Base-by-base conservation (phyloP, 768 basidiomycete genomes). In the Inosperma sp. region DNA sequence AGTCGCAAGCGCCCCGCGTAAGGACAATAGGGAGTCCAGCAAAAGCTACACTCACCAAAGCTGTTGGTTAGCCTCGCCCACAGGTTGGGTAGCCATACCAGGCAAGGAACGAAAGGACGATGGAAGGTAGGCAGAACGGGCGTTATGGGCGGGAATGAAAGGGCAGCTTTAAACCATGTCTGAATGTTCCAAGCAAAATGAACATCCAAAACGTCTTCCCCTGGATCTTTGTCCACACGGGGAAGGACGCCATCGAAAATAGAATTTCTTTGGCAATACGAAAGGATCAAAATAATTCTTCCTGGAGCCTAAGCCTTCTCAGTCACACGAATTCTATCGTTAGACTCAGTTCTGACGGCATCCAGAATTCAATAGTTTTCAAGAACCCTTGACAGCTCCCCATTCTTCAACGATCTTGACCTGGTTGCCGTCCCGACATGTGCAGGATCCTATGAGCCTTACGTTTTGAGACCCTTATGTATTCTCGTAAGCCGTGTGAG, bases 51-150 rank as follows among this genome's bases (percentile, higher is more conserved):
- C 80, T 64, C 53, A 84, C 84, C 85, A 87, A 56, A 80, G 72
- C 64, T 81, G 81, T 64, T 82, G 79, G 66, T 72, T 81, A 52
- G 73, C 72, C 72, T 82, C 82, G 54, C 68, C 77, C 72, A 74
- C 65, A 61, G 78, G 75, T 72, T 74, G 76, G 60, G 71, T 65
- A 52, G 81, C 75, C 77, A 82, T 78, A 67, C 68, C 61, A 68
- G 74, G 72, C 68, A 67, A 64, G 71, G 55, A 45, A 23, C 25
- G 41, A 65, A 59, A 63, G 64, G 56, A 56, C 62, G 63, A 49
- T 58, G 55, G 61, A 60, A 40, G 42, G 33, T 53, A 54, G 48
- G 46, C 40, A 36, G 54, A 49, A 54, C 49, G 55, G 62, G 53
- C 58, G 65, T 65, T 59, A 68, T 65, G 65, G 71, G 69, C 60